Evolutionary conservation across 352 stramenopile species (phyloP).

Genomic region (Phytophthora vignae): DNA sequence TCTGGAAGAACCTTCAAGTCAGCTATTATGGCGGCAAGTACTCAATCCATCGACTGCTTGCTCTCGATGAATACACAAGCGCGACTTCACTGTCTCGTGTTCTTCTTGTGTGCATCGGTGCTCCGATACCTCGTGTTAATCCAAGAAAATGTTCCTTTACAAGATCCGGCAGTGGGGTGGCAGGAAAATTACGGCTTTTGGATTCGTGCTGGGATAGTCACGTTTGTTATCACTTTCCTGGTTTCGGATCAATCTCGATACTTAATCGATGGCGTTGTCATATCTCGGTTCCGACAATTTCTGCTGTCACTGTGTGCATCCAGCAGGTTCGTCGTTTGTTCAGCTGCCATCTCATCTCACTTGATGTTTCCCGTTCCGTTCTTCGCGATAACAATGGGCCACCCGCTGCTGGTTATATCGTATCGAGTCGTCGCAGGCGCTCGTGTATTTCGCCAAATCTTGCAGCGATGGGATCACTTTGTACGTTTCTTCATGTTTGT

Average conservation of each 20-base stretch:
- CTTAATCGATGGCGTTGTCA: neutral
- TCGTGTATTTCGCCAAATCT: neutral
- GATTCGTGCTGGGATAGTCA: conserved; percentile 1
- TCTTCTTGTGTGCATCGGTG: neutral
- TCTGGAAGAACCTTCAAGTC: neutral
- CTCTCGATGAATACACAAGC: conserved; percentile 18
- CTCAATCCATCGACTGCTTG: conserved; percentile 4
- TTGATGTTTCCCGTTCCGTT: neutral
- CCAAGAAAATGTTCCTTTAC: conserved; percentile 7
- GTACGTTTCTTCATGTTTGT: neutral
- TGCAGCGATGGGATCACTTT: neutral
- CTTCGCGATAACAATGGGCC: neutral
- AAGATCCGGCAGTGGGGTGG: conserved; percentile 4
- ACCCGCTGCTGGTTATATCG: neutral
- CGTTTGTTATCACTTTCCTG: neutral
- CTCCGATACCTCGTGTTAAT: conserved; percentile 5
- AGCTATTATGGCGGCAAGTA: neutral
- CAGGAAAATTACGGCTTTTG: conserved; percentile 13
- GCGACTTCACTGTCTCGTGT: neutral
- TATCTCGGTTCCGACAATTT: neutral
- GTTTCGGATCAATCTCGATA: neutral
- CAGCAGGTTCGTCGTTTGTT: neutral
- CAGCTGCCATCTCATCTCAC: neutral
- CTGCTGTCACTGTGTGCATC: neutral
- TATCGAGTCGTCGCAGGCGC: neutral